These are phyloP conservation scores for Prunus fruticosa DNA, from an alignment of 306 rosid genomes.

Conservation along the genomic window DNA sequence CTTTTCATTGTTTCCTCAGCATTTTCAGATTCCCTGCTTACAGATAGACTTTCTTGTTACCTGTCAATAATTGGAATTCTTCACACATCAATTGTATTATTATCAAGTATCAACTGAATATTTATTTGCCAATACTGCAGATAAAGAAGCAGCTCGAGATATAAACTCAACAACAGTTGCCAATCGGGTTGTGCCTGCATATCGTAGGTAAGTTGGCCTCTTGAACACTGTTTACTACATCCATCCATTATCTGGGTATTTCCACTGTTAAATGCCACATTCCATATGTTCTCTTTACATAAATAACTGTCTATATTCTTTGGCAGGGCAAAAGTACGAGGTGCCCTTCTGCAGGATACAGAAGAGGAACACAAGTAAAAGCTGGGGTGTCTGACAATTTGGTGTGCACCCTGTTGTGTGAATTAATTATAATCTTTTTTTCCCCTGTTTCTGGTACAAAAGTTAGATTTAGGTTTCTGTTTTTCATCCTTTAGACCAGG, in stretches of 20 bases:
- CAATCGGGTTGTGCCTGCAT: constrained; percentile 61
- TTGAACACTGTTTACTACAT: neutral
- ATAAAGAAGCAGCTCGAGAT: constrained; percentile 42
- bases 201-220: constrained; percentile 50
- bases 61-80: neutral
- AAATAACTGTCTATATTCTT: constrained; percentile 7
- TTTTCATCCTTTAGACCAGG: neutral
- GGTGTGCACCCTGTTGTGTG: constrained; percentile 4
- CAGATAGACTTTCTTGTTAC: neutral
- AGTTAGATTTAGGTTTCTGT: neutral
- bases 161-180: constrained; percentile 35
- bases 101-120: neutral
- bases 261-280: neutral
- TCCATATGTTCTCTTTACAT: neutral
- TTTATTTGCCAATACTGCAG: constrained; percentile 26
- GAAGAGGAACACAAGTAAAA: constrained; percentile 37
- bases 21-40: neutral
- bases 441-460: too few relatives aligned
- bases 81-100: neutral
- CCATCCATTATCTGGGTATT: neutral
- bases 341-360: constrained; percentile 59
- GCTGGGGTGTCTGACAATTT: constrained; percentile 3
- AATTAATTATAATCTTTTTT: neutral
- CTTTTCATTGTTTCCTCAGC: neutral
- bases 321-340: constrained; percentile 75